These are phyloP conservation scores for Scortechinia acanthostroma DNA, from an alignment of 2,329 filamentous ascomycete genomes.

Conservation along the genomic window DNA sequence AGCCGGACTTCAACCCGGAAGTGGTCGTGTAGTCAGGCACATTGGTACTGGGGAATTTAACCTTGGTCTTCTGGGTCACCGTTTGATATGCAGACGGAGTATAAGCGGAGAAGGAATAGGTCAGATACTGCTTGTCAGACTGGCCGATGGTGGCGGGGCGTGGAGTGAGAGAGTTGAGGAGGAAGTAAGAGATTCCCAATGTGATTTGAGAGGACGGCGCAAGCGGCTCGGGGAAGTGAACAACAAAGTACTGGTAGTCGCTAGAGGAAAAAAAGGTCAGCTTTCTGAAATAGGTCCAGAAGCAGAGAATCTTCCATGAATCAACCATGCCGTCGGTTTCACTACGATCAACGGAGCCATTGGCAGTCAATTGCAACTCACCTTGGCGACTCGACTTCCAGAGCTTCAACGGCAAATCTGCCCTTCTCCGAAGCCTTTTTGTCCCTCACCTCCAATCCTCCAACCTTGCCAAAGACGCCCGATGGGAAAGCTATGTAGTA, in stretches of 20 bases:
- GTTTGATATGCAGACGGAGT: conserved; percentile 58
- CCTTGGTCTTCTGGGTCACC: conserved; percentile 67
- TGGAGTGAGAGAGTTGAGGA: conserved; percentile 53
- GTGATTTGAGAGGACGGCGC: conserved; percentile 55
- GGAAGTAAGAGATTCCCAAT: conserved; percentile 57
- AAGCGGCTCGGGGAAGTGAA: conserved; percentile 56
- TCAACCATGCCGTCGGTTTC: background rate
- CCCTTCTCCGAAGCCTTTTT: conserved; percentile 54
- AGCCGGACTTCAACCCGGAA: conserved; percentile 30
- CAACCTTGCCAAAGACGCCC: conserved; percentile 49
- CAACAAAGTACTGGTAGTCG: conserved; percentile 53
- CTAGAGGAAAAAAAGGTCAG: conserved; percentile 19
- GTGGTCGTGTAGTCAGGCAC: conserved; percentile 61
- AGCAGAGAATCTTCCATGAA: background rate
- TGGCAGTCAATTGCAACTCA: conserved; percentile 6
- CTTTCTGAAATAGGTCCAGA: conserved; percentile 4
- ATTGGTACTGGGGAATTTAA: conserved; percentile 60
- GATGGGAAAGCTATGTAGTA: conserved; percentile 66
- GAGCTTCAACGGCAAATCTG: conserved; percentile 47
- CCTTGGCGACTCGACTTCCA: conserved; percentile 35
- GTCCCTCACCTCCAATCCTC: conserved; percentile 62
- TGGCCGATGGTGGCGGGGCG: conserved; percentile 59
- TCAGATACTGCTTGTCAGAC: conserved; percentile 59
- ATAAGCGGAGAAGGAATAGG: conserved; percentile 62
- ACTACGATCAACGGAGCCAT: background rate